A percentile compares a stretch with the other conserved stretches of the same genome.
phyloP scores from a whole-genome alignment of 306 rosid species.

The Vigna nakashimae region DNA sequence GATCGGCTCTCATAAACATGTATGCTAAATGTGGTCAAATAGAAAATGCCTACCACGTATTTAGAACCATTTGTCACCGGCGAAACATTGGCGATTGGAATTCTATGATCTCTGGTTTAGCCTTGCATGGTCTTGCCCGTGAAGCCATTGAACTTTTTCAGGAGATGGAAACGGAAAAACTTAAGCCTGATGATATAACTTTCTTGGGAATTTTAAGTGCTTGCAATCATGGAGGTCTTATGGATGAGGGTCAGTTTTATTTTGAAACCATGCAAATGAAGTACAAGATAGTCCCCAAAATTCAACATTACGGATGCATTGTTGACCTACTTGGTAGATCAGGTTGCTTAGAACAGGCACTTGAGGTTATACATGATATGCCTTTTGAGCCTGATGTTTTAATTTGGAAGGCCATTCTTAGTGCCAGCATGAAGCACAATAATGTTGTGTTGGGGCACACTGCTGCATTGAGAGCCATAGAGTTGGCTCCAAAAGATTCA shows the following conservation, averaged over 20 bases:
- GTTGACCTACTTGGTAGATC: conserved; percentile 59
- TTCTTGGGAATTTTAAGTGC: conserved; percentile 61
- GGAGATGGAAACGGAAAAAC: conserved; percentile 51
- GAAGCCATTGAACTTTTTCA: conserved; percentile 53
- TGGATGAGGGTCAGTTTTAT: conserved; percentile 53
- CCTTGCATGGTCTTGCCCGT: conserved; percentile 59
- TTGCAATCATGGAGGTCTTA: conserved; percentile 67
- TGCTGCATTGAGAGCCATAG: conserved; percentile 55
- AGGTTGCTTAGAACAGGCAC: conserved; percentile 55
- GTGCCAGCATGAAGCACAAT: conserved; percentile 56
- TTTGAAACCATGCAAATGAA: conserved; percentile 64
- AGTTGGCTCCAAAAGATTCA: conserved; percentile 58
- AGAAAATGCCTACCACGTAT: conserved; percentile 55
- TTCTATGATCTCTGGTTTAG: conserved; percentile 60
- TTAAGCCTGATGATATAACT: conserved; percentile 58
- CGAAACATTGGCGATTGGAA: conserved; percentile 61
- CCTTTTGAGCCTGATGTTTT: conserved; percentile 58
- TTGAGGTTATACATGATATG: conserved; percentile 48
- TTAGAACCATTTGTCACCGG: conserved; percentile 45
- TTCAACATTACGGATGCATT: conserved; percentile 62
- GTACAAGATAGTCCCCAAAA: conserved; percentile 55
- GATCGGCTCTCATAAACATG: conserved; percentile 63
- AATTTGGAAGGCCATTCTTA: conserved; percentile 63
- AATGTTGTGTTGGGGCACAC: conserved; percentile 41
- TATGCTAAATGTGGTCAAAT: conserved; percentile 68